Evolutionary conservation across 306 rosid species (phyloP), one percentile per base, ranked within the genome.

Genomic region (Biancaea sappan): DNA sequence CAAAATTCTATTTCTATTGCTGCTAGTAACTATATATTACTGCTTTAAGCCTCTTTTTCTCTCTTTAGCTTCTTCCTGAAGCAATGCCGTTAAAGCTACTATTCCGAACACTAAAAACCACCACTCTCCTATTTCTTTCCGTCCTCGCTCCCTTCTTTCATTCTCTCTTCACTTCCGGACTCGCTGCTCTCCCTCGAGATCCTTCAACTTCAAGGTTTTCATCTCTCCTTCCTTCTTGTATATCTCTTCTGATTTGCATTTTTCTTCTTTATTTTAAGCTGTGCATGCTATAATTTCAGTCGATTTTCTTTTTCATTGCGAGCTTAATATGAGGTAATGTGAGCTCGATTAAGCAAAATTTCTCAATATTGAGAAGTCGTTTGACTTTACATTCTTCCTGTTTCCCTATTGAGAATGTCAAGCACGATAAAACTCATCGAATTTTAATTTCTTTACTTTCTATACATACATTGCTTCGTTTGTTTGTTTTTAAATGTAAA

Each of bases 21-120:
- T 54, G 58, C 58, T 79, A 16, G 9, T 19, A 50, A n/a, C n/a
- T n/a, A n/a, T n/a, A 11, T 38, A 7, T 3, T 25, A 7, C 35
- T 12, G 52, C 69, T 80, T 62, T 48, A 56, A 37, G 35, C 66
- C 22, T 62, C 61, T 40, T 26, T 69, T 73, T 56, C 16, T 67
- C 21, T 26, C 10, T 9, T 51, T 79, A 57, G 83, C 85, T 88
- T 90, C 41, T 72, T 81, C 66, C 34, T 72, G 75, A 88, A 86
- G 93, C 59, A 72, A 83, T 75, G 87, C 87, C 91, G 93, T 86
- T 90, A 81, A 84, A 88, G 91, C 67, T 4, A 18, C 65, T 34
- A 28, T 38, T n/a, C 13, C 10, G 38, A 19, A 8, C 26, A 34
- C 2, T 16, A 0, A 19, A 26, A 12, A 8, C 19, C 32, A 4